Evolutionary conservation across 2,329 filamentous ascomycete genomes (phyloP).

Genomic region (Aspergillus oerlinghausenensis): DNA sequence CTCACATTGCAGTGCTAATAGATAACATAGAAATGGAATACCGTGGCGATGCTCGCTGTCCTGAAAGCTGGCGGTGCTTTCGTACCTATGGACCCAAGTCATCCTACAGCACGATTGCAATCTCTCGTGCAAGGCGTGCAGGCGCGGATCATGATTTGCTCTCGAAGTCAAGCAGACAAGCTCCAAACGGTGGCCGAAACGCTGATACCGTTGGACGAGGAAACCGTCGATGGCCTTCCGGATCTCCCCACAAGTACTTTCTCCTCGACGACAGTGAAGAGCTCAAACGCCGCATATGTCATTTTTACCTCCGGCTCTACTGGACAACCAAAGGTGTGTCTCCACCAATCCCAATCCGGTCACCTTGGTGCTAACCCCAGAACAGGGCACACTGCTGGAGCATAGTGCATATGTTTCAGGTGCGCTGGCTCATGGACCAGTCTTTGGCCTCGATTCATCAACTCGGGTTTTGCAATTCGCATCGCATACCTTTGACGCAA

Average conservation of each 20-base stretch:
- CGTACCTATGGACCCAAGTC: slow-evolving; percentile 38
- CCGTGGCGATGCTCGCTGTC: slow-evolving; percentile 38
- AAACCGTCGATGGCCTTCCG: slow-evolving; percentile 20
- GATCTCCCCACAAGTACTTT: slow-evolving; percentile 8
- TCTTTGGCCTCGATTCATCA: slow-evolving; percentile 45
- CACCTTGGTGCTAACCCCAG: slow-evolving; percentile 6
- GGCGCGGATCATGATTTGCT: slow-evolving; percentile 32
- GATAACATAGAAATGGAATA: slow-evolving; percentile 35
- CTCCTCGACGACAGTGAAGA: slow-evolving; percentile 22
- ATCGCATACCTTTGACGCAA: slow-evolving; percentile 54
- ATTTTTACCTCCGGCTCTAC: slow-evolving; percentile 58
- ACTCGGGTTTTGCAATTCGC: slow-evolving; percentile 57
- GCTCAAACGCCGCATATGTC: slow-evolving; percentile 46
- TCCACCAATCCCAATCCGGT: neutral
- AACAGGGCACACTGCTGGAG: slow-evolving; percentile 58
- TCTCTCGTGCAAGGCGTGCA: slow-evolving; percentile 30
- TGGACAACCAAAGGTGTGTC: slow-evolving; percentile 47
- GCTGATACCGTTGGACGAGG: slow-evolving; percentile 26
- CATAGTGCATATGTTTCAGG: slow-evolving; percentile 57
- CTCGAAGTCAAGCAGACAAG: slow-evolving; percentile 18
- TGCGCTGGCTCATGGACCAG: slow-evolving; percentile 49
- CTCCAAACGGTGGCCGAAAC: slow-evolving; percentile 20
- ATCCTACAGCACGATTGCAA: slow-evolving; percentile 35
- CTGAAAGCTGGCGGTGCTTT: slow-evolving; percentile 42
- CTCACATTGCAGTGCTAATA: slow-evolving; percentile 7